Evolutionary conservation across 345 rosid species (phyloP).

Genomic region (Trapa bicornis): DNA sequence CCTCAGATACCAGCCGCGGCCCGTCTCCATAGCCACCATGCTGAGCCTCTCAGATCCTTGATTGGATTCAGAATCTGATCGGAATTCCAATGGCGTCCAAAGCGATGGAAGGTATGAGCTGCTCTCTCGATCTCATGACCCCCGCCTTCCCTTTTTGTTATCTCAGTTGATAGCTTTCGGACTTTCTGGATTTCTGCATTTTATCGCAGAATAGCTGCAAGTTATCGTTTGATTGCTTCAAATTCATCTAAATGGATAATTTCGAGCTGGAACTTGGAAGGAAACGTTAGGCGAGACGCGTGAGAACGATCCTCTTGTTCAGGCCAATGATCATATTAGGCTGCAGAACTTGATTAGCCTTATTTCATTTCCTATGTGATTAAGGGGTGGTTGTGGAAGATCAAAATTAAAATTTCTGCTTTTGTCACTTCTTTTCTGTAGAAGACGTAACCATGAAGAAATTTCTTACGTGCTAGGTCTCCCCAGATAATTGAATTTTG

Average conservation of each 20-base stretch:
- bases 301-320: not conserved
- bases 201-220: not conserved
- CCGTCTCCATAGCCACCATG: not conserved
- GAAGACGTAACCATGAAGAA: not conserved
- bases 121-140: not conserved
- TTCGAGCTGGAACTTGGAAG: not conserved
- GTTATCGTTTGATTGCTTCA: not conserved
- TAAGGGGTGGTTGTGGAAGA: no score
- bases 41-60: not conserved
- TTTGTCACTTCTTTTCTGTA: not conserved
- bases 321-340: not conserved
- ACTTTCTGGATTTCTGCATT: not conserved
- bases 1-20: constrained; percentile 1
- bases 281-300: not conserved
- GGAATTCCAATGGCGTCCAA: constrained; percentile 4
- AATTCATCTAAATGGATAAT: not conserved
- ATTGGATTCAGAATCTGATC: not conserved
- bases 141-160: not conserved
- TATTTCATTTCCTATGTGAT: no score
- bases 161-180: not conserved
- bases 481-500: not conserved
- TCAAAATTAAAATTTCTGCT: no score
- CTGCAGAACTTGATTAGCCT: not conserved
- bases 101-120: constrained; percentile 7
- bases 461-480: not conserved